Evolutionary conservation across 768 basidiomycete species (phyloP).

Genomic region (Austroboletus eburneus): DNA sequence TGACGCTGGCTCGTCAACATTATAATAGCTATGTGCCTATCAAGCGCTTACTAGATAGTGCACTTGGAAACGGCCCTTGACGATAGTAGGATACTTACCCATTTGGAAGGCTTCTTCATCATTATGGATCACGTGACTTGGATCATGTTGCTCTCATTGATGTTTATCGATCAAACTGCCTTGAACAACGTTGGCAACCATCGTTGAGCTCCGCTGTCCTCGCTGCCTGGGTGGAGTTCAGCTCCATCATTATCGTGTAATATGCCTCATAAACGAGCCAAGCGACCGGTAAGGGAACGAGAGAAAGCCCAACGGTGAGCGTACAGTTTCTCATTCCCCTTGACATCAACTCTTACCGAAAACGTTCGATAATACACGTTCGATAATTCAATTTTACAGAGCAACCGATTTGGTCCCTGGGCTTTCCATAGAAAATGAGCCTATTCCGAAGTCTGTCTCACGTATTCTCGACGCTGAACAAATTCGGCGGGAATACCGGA

Average conservation of each 20-base stretch:
- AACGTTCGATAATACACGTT: too few species aligned
- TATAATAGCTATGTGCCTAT: not conserved
- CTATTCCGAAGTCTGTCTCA: conserved; percentile 63
- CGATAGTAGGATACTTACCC: too few species aligned
- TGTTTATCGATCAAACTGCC: not conserved
- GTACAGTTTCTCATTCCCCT: not conserved
- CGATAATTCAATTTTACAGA: conserved; percentile 32
- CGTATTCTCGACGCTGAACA: conserved; percentile 62
- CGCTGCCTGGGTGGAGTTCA: conserved; percentile 1
- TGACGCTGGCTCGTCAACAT: conserved; percentile 11
- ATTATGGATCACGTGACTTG: conserved; percentile 20
- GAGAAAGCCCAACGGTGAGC: conserved; percentile 40
- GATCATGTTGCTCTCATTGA: not conserved
- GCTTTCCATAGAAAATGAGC: conserved; percentile 47
- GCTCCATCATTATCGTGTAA: conserved; percentile 23
- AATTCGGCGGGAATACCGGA: conserved; percentile 52
- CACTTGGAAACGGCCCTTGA: too few species aligned
- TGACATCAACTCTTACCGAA: not conserved
- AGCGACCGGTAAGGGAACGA: conserved; percentile 45
- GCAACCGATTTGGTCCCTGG: conserved; percentile 48
- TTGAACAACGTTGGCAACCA: conserved; percentile 13
- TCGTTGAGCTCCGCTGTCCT: conserved; percentile 1
- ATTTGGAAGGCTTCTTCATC: not conserved
- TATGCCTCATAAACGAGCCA: conserved; percentile 70
- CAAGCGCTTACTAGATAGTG: not conserved